Evolutionary conservation across 495 filamentous ascomycete species (phyloP), one percentile per base, ranked within the genome.

Genomic region (Neurospora tetraspora): DNA sequence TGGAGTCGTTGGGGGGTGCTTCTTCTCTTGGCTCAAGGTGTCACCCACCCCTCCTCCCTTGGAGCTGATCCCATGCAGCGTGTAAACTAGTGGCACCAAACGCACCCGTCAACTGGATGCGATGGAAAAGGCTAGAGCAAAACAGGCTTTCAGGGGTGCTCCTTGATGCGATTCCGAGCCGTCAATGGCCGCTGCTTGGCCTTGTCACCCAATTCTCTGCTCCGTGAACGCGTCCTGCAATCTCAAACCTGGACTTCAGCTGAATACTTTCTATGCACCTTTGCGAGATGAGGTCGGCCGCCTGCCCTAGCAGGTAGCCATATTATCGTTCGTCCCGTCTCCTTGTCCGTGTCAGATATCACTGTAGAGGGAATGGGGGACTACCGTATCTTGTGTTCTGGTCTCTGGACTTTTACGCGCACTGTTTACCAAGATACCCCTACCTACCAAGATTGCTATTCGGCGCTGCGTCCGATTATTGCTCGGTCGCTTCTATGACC

Each of bases 11-110:
- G 40, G 42, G 42, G 20, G n/a, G 34, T 31, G 68, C 70, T 73
- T 42, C 39, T 31, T 40, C 72, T 40, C 53, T 65, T 65, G 53
- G 53, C 38, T 39, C 61, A 45, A 70, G 69, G 43, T n/a, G 36
- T 61, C 71, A 74, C 73, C n/a, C 40, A 20, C 43, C 9, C 72
- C 39, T 40, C 53, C 38, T 69, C 42, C 39, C 74, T 39, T 61
- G 34, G 68, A 68, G 43, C 71, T 74, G 61, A 73, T 73, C 71
- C 74, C 74, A 74, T 77, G 76, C 76, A 77, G 74, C 76, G 45
- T 75, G 74, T 77, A 78, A 68, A 78, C 76, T 78, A 76, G 76
- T 74, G 77, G 76, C 71, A 73, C 53, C 69, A 45, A 73, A 53
- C 42, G 34, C 74, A 72, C 69, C 70, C 70, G 65, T 71, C 69